A percentile compares a stretch with the other conserved stretches of the same genome.
These are phyloP conservation scores for Leccinum subgranulosum DNA, from an alignment of 768 basidiomycete species.

Conservation along the genomic window DNA sequence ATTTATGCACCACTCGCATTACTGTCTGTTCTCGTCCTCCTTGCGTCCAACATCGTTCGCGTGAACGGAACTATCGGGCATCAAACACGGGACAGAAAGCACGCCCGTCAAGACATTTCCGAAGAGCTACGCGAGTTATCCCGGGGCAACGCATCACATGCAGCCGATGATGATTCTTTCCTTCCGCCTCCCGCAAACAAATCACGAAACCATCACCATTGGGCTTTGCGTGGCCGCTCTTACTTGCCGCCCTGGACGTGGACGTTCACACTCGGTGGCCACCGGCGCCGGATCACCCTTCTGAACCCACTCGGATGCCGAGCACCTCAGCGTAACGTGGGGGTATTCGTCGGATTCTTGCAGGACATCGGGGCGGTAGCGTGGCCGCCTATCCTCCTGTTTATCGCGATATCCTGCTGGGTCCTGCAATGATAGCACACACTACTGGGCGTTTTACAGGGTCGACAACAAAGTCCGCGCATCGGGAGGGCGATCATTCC, in stretches of 20 bases:
- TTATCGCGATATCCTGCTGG: conserved; percentile 35
- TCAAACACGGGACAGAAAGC: conserved; percentile 5
- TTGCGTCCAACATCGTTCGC: conserved; percentile 26
- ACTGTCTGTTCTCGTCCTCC: conserved; percentile 53
- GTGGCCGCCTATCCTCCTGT: conserved; percentile 35
- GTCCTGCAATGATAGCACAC: conserved; percentile 23
- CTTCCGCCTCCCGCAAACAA: conserved; percentile 19
- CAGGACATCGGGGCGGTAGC: conserved; percentile 33
- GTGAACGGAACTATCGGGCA: conserved; percentile 3
- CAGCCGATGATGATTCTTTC: conserved; percentile 7
- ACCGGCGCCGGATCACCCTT: conserved; percentile 23
- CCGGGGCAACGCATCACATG: background rate
- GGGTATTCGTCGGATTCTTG: conserved; percentile 28
- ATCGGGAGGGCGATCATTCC: background rate
- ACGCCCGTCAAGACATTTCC: conserved; percentile 7
- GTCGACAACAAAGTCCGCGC: background rate
- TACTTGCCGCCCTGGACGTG: conserved; percentile 20
- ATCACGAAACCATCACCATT: conserved; percentile 4
- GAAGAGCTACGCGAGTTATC: conserved; percentile 12
- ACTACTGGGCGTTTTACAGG: background rate
- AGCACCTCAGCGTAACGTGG: conserved; percentile 16
- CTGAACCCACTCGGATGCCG: conserved; percentile 16
- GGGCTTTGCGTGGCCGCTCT: conserved; percentile 12
- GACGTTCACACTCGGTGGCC: conserved; percentile 25
- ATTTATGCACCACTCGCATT: conserved; percentile 68